These are phyloP conservation scores for Ephemerocybe angulata DNA, from an alignment of 768 basidiomycete genomes.

Conservation along the genomic window DNA sequence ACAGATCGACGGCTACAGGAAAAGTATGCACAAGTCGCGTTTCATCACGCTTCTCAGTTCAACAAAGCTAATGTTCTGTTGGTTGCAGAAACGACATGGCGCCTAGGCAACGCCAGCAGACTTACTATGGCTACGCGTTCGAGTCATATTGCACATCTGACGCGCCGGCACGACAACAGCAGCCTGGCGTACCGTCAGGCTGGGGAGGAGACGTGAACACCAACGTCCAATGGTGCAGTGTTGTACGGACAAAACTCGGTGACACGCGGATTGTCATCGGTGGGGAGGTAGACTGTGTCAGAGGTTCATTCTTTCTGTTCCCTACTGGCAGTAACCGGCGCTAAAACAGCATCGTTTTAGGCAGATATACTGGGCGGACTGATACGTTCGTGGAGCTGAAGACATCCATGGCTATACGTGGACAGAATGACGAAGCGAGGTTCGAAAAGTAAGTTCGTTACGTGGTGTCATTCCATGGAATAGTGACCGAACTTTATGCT, in stretches of 20 bases:
- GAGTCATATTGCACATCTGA: slow-evolving; percentile 80
- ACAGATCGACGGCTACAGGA: slow-evolving; percentile 54
- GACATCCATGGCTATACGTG: slow-evolving; percentile 72
- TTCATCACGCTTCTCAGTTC: not conserved
- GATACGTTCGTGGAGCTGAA: slow-evolving; percentile 83
- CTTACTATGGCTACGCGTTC: slow-evolving; percentile 86
- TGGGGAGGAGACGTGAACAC: slow-evolving; percentile 86
- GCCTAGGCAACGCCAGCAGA: slow-evolving; percentile 58
- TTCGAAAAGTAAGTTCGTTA: slow-evolving; percentile 68
- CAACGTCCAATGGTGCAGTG: slow-evolving; percentile 86
- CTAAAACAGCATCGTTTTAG: slow-evolving; percentile 40
- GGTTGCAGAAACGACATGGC: slow-evolving; percentile 56
- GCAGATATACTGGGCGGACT: slow-evolving; percentile 54
- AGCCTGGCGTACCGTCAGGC: slow-evolving; percentile 37
- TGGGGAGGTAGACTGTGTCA: slow-evolving; percentile 88
- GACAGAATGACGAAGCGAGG: slow-evolving; percentile 56
- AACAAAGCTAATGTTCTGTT: too few species aligned
- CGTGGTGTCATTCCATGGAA: not conserved
- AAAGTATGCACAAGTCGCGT: slow-evolving; percentile 48
- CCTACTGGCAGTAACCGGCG: not conserved
- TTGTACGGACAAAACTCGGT: slow-evolving; percentile 83
- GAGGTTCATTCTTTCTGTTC: slow-evolving; percentile 43
- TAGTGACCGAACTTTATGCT: slow-evolving; percentile 9
- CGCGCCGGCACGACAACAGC: slow-evolving; percentile 26
- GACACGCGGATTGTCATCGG: slow-evolving; percentile 71